Base-by-base conservation (phyloP, 2,329 filamentous ascomycete species). In the Penicillium janthinellum region DNA sequence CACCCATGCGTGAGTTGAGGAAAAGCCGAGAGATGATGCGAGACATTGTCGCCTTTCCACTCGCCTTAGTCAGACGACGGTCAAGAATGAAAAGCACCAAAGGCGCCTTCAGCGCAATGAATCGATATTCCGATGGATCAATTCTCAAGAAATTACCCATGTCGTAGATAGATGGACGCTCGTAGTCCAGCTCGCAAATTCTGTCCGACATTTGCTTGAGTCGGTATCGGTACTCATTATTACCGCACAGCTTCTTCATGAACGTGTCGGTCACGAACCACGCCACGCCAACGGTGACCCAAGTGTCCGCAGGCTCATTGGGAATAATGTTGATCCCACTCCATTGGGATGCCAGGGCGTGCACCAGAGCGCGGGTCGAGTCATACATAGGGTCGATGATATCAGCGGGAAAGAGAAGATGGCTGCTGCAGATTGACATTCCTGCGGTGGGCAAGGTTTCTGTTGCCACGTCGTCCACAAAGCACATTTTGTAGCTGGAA, bases 191-290 rank as follows among this genome's bases (percentile, higher is more conserved):
- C 58, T 94, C 87, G 50, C 93, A 90, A 42, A 98, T 86, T 66
- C 84, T 85, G 74, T 99, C 94, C 0, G 92, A 88, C 75, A 91
- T 86, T 39, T 86, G 82, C 77, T 98, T 98, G 76, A 96, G 90
- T 39, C 92, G 88, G 73, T 92, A 98, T 11, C 92, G 85, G 73
- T 96, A 95, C 69, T 96, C 92, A 72, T 99, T 99, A 72, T 96
- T 96, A 7, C 95, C 95, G 71, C 92, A 96, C 2, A 99, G 82
- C 65, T 88, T 89, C 73, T 89, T 91, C 85, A 98, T 91, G 76
- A 96, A 97, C 4, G 92, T 84, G 68, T 97, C 94, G 1, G 94
- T 92, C 84, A 99, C 96, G 79, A 92, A 99, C 80, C 94, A 93
- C 0, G 94, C 90, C 49, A 96, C 89, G 14, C 94, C 96, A 56